Evolutionary conservation across 2,329 filamentous ascomycete genomes (phyloP).

Genomic region (Iodosphaeria phyllophila): DNA sequence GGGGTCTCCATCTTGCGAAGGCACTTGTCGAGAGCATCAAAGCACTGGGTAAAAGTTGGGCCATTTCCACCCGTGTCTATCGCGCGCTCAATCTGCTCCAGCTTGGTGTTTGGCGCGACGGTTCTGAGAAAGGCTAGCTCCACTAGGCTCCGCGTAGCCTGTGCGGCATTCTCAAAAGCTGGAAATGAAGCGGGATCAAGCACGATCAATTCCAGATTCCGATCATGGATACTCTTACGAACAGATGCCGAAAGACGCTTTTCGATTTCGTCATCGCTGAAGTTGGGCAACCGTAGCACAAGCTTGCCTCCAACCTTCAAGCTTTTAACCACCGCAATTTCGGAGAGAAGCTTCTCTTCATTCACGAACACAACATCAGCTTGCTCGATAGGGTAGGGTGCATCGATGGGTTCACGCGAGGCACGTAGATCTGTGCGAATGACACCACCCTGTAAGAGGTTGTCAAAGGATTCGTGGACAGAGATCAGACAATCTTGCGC

Average conservation of each 20-base stretch:
- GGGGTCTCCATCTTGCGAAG: conserved; percentile 60
- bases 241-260: conserved; percentile 60
- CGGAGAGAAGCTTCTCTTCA: conserved; percentile 60
- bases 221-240: conserved; percentile 52
- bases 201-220: conserved; percentile 52
- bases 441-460: conserved; percentile 55
- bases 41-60: conserved; percentile 30
- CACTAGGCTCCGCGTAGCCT: conserved; percentile 45
- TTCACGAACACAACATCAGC: conserved; percentile 68
- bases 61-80: conserved; percentile 34
- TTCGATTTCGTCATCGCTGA: conserved; percentile 79
- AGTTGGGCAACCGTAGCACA: conserved; percentile 55
- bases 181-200: conserved; percentile 54
- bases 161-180: conserved; percentile 44
- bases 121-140: conserved; percentile 74
- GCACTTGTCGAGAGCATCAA: conserved; percentile 49
- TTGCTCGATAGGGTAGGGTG: conserved; percentile 61
- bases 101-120: conserved; percentile 46
- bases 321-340: conserved; percentile 54
- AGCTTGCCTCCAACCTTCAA: conserved; percentile 55
- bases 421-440: conserved; percentile 72
- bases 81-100: conserved; percentile 47
- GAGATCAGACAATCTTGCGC: conserved; percentile 55
- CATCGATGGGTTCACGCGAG: conserved; percentile 67
- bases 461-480: conserved; percentile 44